Conservation (phyloP, 176 grass and related monocot genomes). For the Triticum aestivum region IWGSC_CS_RefSeq_v2.1 NC_057800.1:71467361-71467860, state of each 20-base stretch:
- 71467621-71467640: not conserved
- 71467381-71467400: slow-evolving; percentile 20
- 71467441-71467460: not conserved
- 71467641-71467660: not conserved
- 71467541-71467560: not conserved
- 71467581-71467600: not conserved
- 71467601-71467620: not conserved
- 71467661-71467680: not conserved
- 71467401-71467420: not conserved
- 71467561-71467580: not conserved
- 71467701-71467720: not conserved
- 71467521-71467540: not conserved
- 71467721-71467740: not conserved
- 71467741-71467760: not conserved
- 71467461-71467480: not conserved
- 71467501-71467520: not conserved
- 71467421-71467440: not conserved
- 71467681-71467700: not conserved
- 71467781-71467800: not conserved
- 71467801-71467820: not conserved
- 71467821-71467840: slow-evolving; percentile 31
- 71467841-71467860: not conserved
- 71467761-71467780: not conserved
- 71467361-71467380: not conserved
- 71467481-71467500: not conserved